Evolutionary conservation across 768 basidiomycete species (phyloP).

Genomic region (Tricholoma sp.): DNA sequence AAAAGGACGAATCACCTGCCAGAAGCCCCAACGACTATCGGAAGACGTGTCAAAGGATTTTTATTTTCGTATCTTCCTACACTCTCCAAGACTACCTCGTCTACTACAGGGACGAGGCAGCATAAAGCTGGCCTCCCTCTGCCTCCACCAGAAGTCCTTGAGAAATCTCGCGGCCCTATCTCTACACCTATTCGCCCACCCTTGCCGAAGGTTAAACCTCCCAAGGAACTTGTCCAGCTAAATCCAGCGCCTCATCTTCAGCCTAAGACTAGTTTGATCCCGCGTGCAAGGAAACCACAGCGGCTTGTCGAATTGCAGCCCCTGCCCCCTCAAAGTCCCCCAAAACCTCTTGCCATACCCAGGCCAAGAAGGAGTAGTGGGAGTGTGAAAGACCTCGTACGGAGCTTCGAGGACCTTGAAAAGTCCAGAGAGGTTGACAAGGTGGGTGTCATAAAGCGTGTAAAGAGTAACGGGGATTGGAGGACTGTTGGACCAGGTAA

Average conservation of each 20-base stretch:
- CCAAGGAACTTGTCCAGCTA: conserved; percentile 63
- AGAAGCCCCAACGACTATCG: conserved; percentile 29
- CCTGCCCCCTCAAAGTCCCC: conserved; percentile 25
- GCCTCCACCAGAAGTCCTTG: conserved; percentile 49
- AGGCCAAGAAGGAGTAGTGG: conserved; percentile 56
- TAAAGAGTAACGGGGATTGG: conserved; percentile 31
- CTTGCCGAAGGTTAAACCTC: conserved; percentile 38
- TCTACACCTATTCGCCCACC: conserved; percentile 53
- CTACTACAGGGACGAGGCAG: conserved; percentile 14
- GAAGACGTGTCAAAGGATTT: conserved; percentile 51
- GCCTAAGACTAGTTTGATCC: conserved; percentile 36
- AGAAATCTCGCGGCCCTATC: conserved; percentile 50
- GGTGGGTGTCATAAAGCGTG: conserved; percentile 25
- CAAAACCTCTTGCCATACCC: conserved; percentile 14
- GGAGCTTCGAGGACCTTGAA: conserved; percentile 47
- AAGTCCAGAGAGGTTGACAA: conserved; percentile 23
- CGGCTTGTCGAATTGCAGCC: conserved; percentile 54
- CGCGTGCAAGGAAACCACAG: conserved; percentile 32
- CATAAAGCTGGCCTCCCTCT: conserved; percentile 42
- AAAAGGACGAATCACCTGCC: conserved; percentile 2
- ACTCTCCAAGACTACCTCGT: conserved; percentile 32
- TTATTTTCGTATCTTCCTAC: conserved; percentile 59
- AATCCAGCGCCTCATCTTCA: conserved; percentile 46
- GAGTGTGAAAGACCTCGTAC: conserved; percentile 71
- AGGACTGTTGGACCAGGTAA: conserved; percentile 10